These are phyloP conservation scores for Coemansia sp. DNA, from an alignment of 192 early-diverging fungal species.

Conservation along the genomic window DNA sequence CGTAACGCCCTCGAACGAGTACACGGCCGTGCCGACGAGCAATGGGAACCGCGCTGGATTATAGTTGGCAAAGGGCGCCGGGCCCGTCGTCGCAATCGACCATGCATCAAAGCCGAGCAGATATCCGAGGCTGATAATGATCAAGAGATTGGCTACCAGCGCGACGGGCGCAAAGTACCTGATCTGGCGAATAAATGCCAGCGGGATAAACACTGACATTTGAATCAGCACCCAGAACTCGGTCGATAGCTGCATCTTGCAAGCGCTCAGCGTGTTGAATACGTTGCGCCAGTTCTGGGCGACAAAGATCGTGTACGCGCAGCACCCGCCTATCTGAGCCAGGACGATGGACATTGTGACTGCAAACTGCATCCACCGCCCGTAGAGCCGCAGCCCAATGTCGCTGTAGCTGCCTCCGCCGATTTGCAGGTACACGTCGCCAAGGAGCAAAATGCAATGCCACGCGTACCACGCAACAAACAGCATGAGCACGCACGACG, in stretches of 20 bases:
- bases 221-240: slow-evolving; percentile 84
- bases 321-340: slow-evolving; percentile 86
- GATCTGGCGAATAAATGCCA: slow-evolving; percentile 92
- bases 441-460: slow-evolving; percentile 68
- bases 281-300: slow-evolving; percentile 82
- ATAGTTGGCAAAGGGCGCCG: slow-evolving; percentile 73
- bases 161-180: slow-evolving; percentile 87
- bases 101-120: slow-evolving; percentile 82
- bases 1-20: slow-evolving; percentile 90
- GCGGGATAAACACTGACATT: slow-evolving; percentile 74
- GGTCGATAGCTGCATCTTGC: slow-evolving; percentile 62
- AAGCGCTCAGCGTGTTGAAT: slow-evolving; percentile 70
- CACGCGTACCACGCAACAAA: slow-evolving; percentile 66
- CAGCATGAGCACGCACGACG: slow-evolving; percentile 61
- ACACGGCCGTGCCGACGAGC: slow-evolving; percentile 96
- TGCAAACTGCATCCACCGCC: slow-evolving; percentile 65
- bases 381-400: slow-evolving; percentile 68
- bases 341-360: slow-evolving; percentile 72
- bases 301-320: slow-evolving; percentile 91
- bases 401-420: slow-evolving; percentile 71
- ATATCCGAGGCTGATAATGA: slow-evolving; percentile 85
- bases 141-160: slow-evolving; percentile 91
- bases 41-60: slow-evolving; percentile 82
- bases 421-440: slow-evolving; percentile 62
- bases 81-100: slow-evolving; percentile 47